These are phyloP conservation scores for Theobroma grandiflorum DNA, from an alignment of 441 rosid genomes.

Conservation along the genomic window DNA sequence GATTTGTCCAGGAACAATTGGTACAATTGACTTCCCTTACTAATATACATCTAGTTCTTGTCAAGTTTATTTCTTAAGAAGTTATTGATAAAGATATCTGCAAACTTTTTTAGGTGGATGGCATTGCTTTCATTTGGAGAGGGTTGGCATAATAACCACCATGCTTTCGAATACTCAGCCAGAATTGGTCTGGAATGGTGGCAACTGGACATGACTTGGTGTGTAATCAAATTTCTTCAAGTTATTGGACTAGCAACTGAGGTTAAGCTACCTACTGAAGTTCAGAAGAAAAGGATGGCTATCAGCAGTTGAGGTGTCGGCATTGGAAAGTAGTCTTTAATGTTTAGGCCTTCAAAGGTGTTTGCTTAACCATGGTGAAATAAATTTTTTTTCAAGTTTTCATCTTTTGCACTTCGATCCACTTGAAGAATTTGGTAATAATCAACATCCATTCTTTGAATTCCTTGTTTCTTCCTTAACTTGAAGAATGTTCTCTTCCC, in stretches of 20 bases:
- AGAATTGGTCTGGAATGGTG: slow-evolving; percentile 91
- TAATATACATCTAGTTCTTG: neutral
- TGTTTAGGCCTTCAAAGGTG: slow-evolving; percentile 25
- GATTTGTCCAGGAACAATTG: slow-evolving; percentile 86
- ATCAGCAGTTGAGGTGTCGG: slow-evolving; percentile 35
- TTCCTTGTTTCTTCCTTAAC: no score
- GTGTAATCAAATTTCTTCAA: slow-evolving; percentile 65
- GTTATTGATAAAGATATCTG: neutral
- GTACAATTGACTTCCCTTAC: slow-evolving; percentile 39
- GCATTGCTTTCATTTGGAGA: slow-evolving; percentile 87
- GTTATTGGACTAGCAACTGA: slow-evolving; percentile 74
- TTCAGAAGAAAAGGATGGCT: slow-evolving; percentile 67
- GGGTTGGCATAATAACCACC: slow-evolving; percentile 97
- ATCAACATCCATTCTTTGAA: no score
- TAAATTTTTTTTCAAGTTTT: no score
- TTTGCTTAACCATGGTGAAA: neutral
- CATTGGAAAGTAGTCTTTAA: slow-evolving; percentile 12
- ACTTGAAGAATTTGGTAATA: no score
- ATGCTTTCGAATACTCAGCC: slow-evolving; percentile 84
- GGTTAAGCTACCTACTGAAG: slow-evolving; percentile 69
- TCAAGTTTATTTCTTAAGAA: neutral
- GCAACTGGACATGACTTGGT: slow-evolving; percentile 90
- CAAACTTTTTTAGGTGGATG: slow-evolving; percentile 65
- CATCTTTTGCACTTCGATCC: no score
- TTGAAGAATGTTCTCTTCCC: no score